phyloP scores from a whole-genome alignment of 371 early-diverging fungal genomes.

The Mycotypha africana region DNA sequence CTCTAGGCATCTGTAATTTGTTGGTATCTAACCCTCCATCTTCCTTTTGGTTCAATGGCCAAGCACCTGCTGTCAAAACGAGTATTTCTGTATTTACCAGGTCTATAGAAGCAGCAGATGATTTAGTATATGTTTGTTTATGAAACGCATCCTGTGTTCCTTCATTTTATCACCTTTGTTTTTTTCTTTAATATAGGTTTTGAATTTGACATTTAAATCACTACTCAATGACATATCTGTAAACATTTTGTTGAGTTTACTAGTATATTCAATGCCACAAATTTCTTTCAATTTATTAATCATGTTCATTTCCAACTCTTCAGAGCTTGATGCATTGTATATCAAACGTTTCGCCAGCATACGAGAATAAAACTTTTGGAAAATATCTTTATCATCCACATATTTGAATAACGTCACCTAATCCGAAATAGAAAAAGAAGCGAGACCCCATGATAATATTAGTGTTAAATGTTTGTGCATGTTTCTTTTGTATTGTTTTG shows the following conservation, averaged over 20 bases:
- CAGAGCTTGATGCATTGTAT: conserved; percentile 69
- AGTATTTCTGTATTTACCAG: conserved; percentile 70
- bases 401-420: conserved; percentile 80
- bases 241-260: conserved; percentile 90
- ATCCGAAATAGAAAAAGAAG: background rate
- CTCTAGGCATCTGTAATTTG: conserved; percentile 52
- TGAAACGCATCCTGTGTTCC: too few relatives aligned
- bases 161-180: conserved; percentile 30
- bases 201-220: conserved; percentile 63
- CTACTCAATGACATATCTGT: conserved; percentile 83
- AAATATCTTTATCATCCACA: conserved; percentile 92
- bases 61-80: conserved; percentile 85
- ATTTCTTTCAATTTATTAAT: conserved; percentile 83
- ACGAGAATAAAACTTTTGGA: conserved; percentile 91
- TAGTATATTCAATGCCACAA: conserved; percentile 90
- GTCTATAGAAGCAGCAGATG: too few relatives aligned
- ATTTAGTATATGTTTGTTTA: too few relatives aligned
- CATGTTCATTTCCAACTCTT: conserved; percentile 84
- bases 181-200: conserved; percentile 32
- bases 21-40: conserved; percentile 38
- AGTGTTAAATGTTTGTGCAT: too few relatives aligned
- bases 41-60: conserved; percentile 73
- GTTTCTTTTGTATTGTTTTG: too few relatives aligned
- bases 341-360: conserved; percentile 87
- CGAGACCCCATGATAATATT: too few relatives aligned